Percentiles rank a stretch among this genome's conserved stretches.
These are phyloP conservation scores for Astrephomene gubernaculifera DNA, from an alignment of 139 green algal genomes.

Conservation along the genomic window DNA sequence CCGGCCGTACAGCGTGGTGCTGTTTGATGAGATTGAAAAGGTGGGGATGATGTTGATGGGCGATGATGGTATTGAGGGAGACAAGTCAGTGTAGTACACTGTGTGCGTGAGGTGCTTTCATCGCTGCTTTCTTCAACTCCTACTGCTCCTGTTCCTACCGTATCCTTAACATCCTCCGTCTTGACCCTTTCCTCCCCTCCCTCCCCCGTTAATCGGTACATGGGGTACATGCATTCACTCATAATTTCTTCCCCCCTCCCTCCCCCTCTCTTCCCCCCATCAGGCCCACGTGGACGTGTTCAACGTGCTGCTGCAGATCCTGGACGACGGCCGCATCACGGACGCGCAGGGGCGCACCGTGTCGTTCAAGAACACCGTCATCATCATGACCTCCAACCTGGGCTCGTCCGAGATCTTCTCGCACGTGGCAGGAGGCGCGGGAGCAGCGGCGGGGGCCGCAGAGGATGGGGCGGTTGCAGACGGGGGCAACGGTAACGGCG, in stretches of 20 bases:
- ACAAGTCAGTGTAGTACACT: not conserved
- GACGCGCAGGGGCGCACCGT: constrained; percentile 91
- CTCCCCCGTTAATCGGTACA: too few species aligned
- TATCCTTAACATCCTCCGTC: not conserved
- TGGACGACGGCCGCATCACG: constrained; percentile 96
- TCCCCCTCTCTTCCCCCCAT: not conserved
- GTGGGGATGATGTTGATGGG: constrained; percentile 70
- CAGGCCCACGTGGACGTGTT: constrained; percentile 99
- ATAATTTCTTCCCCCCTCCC: not conserved
- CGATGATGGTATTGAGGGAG: not conserved
- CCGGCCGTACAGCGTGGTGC: constrained; percentile 88
- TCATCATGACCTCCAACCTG: constrained; percentile 99
- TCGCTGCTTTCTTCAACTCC: not conserved
- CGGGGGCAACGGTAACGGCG: not conserved
- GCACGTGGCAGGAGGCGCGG: constrained; percentile 9
- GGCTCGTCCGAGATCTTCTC: constrained; percentile 81
- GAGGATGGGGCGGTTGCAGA: not conserved
- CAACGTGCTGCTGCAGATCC: constrained; percentile 92
- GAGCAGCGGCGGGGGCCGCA: not conserved
- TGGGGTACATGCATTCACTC: not conserved
- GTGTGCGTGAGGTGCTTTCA: not conserved
- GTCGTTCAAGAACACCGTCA: constrained; percentile 96
- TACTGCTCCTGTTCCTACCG: not conserved
- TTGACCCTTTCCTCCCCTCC: not conserved
- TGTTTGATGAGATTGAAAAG: constrained; percentile 99